A percentile compares a stretch with the other conserved stretches of the same genome.
Conservation (phyloP, 2,329 filamentous ascomycete genomes). For the Trichoderma arundinaceum region DNA sequence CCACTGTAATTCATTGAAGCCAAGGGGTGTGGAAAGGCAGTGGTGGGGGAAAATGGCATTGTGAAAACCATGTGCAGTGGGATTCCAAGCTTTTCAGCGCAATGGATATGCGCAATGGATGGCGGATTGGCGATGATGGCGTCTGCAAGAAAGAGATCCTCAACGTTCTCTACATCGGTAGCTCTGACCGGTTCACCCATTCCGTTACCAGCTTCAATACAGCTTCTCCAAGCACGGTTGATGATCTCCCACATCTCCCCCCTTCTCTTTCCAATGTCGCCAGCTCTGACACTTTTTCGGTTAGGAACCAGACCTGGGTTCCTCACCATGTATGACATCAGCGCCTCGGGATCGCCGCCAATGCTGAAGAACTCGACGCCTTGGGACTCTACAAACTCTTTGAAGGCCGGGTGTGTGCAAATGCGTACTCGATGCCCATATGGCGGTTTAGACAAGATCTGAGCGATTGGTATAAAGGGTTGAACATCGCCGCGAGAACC, state of each 20-base stretch:
- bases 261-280: constrained; percentile 46
- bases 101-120: constrained; percentile 58
- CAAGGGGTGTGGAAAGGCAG: constrained; percentile 71
- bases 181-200: constrained; percentile 40
- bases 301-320: constrained; percentile 49
- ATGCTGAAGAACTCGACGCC: constrained; percentile 63
- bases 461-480: constrained; percentile 64
- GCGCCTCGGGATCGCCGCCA: constrained; percentile 59
- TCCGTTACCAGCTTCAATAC: constrained; percentile 46
- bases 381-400: constrained; percentile 57
- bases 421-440: constrained; percentile 61
- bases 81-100: constrained; percentile 55
- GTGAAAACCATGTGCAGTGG: constrained; percentile 61
- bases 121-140: constrained; percentile 61
- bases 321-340: constrained; percentile 52
- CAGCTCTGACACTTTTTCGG: constrained; percentile 44
- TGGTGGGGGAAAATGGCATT: constrained; percentile 43
- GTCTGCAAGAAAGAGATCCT: constrained; percentile 57
- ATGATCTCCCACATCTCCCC: constrained; percentile 48
- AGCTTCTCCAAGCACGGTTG: constrained; percentile 46
- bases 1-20: constrained; percentile 64
- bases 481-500: constrained; percentile 49
- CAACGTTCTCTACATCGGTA: constrained; percentile 36
- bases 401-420: constrained; percentile 61
- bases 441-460: constrained; percentile 44